Percentiles rank a stretch among this genome's conserved stretches.
These are phyloP conservation scores for Cornus kousa DNA, from an alignment of 148 eudicot genomes.

Conservation along the genomic window DNA sequence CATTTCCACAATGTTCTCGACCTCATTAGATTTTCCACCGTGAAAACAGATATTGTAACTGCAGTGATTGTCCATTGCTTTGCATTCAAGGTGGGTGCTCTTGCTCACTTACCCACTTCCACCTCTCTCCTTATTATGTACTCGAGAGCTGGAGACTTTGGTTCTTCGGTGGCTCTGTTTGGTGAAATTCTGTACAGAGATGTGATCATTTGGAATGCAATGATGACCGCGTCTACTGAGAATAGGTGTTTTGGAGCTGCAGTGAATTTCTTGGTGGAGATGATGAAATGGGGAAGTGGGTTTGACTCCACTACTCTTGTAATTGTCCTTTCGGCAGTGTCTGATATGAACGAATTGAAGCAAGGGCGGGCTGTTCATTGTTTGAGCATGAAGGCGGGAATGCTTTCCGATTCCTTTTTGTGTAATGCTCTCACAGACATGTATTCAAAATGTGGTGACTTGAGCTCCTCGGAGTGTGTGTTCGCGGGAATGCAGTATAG, in stretches of 20 bases:
- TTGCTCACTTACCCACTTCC: conserved; percentile 27
- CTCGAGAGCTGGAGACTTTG: conserved; percentile 36
- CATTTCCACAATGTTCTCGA: conserved; percentile 21
- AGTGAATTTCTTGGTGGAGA: conserved; percentile 25
- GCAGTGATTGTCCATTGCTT: conserved; percentile 26
- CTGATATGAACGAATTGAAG: conserved; percentile 16
- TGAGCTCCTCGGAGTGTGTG: conserved; percentile 34
- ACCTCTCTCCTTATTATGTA: conserved; percentile 41
- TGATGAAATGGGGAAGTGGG: conserved; percentile 23
- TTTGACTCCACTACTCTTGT: conserved; percentile 40
- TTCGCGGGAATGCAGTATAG: conserved; percentile 27
- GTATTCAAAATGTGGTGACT: conserved; percentile 46
- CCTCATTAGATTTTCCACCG: conserved; percentile 17
- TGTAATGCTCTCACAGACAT: conserved; percentile 34
- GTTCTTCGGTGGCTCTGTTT: conserved; percentile 29
- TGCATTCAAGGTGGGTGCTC: conserved; percentile 33
- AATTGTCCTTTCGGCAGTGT: conserved; percentile 28
- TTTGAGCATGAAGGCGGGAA: conserved; percentile 38
- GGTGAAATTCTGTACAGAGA: conserved; percentile 34
- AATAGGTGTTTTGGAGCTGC: conserved; percentile 18
- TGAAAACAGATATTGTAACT: conserved; percentile 18
- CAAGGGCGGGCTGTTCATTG: conserved; percentile 35
- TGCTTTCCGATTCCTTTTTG: conserved; percentile 28
- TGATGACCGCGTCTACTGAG: conserved; percentile 35
- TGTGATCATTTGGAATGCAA: conserved; percentile 44